Evolutionary conservation across 768 basidiomycete genomes (phyloP).

Genomic region (Neoboletus magnificus): DNA sequence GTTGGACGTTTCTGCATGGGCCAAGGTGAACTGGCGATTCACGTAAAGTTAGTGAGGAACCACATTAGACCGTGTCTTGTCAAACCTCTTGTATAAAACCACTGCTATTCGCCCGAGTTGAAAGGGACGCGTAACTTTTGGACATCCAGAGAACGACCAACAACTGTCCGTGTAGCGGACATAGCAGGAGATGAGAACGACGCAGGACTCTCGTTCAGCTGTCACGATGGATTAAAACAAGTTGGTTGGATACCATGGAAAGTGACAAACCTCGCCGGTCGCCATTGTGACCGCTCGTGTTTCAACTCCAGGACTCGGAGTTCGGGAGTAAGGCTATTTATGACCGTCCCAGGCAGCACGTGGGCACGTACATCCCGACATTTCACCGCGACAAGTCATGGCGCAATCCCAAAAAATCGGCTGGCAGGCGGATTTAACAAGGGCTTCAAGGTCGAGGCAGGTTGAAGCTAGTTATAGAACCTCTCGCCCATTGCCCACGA

Average conservation of each 20-base stretch:
- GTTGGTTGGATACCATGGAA: no score
- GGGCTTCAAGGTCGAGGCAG: background rate
- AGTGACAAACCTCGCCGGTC: background rate
- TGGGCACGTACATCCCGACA: background rate
- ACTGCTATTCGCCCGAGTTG: no score
- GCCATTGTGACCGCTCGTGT: background rate
- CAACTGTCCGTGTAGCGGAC: background rate
- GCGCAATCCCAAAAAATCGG: background rate
- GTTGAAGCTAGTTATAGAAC: background rate
- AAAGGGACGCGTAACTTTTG: no score
- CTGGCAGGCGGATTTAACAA: background rate
- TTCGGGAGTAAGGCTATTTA: background rate
- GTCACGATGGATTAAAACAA: background rate
- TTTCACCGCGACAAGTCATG: background rate
- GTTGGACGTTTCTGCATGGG: conserved; percentile 23
- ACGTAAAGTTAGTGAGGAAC: background rate
- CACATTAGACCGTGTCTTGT: background rate
- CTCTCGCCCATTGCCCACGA: background rate
- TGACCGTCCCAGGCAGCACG: background rate
- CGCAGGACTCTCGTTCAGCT: background rate
- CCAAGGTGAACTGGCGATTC: background rate
- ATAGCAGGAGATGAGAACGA: no score
- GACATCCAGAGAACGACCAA: background rate
- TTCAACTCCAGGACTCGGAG: background rate
- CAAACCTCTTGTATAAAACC: no score